Evolutionary conservation across 345 rosid species (phyloP).

Genomic region (Murraya koenigii): DNA sequence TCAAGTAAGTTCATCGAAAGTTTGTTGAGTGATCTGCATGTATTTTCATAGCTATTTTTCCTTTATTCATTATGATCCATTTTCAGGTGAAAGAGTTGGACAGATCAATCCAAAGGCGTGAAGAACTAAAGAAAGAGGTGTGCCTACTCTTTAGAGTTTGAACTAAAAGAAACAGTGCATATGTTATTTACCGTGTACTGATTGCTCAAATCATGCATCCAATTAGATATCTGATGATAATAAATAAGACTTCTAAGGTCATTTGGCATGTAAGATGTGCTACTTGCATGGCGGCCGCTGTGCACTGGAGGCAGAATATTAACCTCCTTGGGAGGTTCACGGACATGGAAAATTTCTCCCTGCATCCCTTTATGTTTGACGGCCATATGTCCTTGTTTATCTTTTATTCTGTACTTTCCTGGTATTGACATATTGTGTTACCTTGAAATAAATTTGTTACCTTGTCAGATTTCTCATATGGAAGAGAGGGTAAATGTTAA

Average conservation of each 20-base stretch:
- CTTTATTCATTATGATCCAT: slow-evolving; percentile 5
- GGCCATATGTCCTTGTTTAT: not conserved
- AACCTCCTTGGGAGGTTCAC: not conserved
- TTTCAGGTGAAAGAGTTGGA: slow-evolving; percentile 65
- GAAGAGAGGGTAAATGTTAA: slow-evolving; percentile 51
- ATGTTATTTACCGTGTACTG: not conserved
- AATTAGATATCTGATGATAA: not conserved
- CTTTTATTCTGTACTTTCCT: not conserved
- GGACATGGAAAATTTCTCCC: not conserved
- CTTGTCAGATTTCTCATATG: slow-evolving; percentile 49
- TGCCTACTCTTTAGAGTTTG: slow-evolving; percentile 8
- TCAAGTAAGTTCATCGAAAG: slow-evolving; percentile 39
- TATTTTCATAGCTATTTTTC: not conserved
- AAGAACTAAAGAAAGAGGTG: slow-evolving; percentile 67
- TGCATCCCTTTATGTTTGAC: not conserved
- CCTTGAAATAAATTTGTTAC: slow-evolving; percentile 11
- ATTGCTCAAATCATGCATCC: not conserved
- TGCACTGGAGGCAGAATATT: not conserved
- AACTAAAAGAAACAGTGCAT: not conserved
- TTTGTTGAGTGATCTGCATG: not conserved
- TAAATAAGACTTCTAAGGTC: not conserved
- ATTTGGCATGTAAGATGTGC: not conserved
- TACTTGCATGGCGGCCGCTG: not conserved
- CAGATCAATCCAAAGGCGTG: slow-evolving; percentile 40
- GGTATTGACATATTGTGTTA: not conserved